Percentiles rank a stretch among this genome's conserved stretches.
Conservation (phyloP, 345 rosid species). For the Corchorus capsularis region DNA sequence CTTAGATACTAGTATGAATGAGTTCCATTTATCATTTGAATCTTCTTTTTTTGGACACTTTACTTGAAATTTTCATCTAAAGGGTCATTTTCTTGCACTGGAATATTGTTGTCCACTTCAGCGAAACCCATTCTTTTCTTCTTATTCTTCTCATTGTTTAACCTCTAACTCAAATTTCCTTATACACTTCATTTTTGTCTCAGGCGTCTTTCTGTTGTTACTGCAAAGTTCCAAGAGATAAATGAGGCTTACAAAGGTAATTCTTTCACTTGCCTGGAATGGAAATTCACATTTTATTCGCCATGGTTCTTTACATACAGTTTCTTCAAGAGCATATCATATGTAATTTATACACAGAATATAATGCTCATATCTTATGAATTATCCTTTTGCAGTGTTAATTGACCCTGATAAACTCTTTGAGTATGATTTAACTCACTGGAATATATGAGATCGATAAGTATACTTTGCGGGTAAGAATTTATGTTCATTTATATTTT, state of each 20-base stretch:
- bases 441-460: constrained; percentile 82
- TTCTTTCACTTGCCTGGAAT: constrained; percentile 13
- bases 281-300: background rate
- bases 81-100: no score
- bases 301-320: background rate
- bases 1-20: no score
- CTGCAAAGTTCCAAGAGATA: constrained; percentile 77
- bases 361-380: constrained; percentile 14
- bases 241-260: constrained; percentile 79
- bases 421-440: constrained; percentile 73
- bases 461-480: constrained; percentile 71
- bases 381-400: constrained; percentile 59
- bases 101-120: no score
- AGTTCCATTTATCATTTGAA: no score
- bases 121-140: no score
- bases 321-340: background rate
- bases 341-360: background rate
- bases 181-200: no score
- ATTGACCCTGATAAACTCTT: constrained; percentile 75
- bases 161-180: no score
- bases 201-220: no score
- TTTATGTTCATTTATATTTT: constrained; percentile 9
- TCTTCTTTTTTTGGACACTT: no score
- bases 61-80: no score
- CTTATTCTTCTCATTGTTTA: no score